Evolutionary conservation across 2,329 filamentous ascomycete genomes (phyloP), one percentile per base, ranked within the genome.

Genomic region (Diaporthe sp.): DNA sequence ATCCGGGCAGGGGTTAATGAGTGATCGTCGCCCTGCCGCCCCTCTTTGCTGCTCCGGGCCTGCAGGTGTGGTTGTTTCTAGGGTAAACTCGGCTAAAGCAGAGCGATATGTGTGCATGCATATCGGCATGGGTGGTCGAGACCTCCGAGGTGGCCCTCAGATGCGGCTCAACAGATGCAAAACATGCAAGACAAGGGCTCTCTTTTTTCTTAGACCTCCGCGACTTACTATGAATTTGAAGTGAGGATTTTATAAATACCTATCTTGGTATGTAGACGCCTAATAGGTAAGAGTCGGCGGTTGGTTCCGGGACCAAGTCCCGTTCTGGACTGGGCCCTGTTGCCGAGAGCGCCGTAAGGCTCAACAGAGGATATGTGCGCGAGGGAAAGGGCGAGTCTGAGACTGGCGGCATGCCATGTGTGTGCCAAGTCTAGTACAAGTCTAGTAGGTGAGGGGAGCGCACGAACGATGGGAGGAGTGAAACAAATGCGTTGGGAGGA

Each of bases 101-200:
- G 44, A 28, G 46, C 10, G 46, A 53, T 39, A 67, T 53, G 44
- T 53, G 65, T 53, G 65, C 65, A 42, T 68, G 44, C 62, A 51
- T 68, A 68, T 68, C 46, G 46, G 13, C 46, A 68, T 68, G 62
- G 44, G n/a, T 68, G 31, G 44, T 6, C 15, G 62, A 68, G 46
- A 17, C 62, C 62, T 53, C 44, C 12, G 31, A 19, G 22, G 46
- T 17, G 62, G 31, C 31, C 46, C 62, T 39, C 46, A 19, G 62
- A 68, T 68, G 62, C 62, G 46, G 65, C 65, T 68, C 65, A 68
- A 55, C 31, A 39, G 31, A 68, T 37, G 61, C 44, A 65, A 49
- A 65, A 65, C 28, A 19, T 61, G 58, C 57, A 39, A 59, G 22
- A 39, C 57, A 37, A 37, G 28, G 19, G 58, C 39, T 25, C 9